Evolutionary conservation across 805 yeast genomes (phyloP), one percentile per base, ranked within the genome.

Genomic region (Metschnikowia kofuensis): DNA sequence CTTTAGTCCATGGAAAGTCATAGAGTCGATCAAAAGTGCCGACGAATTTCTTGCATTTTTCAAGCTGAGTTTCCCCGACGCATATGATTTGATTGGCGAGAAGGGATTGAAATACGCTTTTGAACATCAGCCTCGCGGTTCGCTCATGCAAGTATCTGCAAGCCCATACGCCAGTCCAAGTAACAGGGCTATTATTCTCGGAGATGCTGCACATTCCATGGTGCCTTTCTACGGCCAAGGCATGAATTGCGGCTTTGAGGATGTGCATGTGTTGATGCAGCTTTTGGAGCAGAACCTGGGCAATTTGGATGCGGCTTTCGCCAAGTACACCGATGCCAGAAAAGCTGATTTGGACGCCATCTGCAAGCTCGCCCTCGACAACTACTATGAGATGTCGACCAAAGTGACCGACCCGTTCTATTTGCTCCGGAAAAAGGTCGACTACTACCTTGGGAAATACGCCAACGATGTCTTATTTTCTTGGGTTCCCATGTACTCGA

Each of bases 161-260:
- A 69, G 69, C 43, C 89, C 92, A 2, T 91, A 89, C 67, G 80
- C 88, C 61, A 76, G 73, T 48, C 74, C 75, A 40, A 65, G 74
- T 38, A 87, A 83, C 41, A 78, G 79, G 49, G 83, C 83, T 13
- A 69, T 91, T 9, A 68, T 91, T 11, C 68, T 91, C 29, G 97
- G 97, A 6, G 97, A 91, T 65, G 96, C 97, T 0, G 96, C 97
- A 0, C 97, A 91, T 68, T 82, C 94, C 29, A 91, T 90, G 96
- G 97, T 91, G 6, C 97, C 97, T n/a, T 91, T 91, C 65, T 91
- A 90, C 62, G 97, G 97, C 9, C 97, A 91, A 65, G 97, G 97
- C 6, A 86, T 91, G 92, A 91, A 91, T 65, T 88, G 96, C 63
- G 97, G 97, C 1, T 86, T 91, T 64, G 97, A 91, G 66, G 97